phyloP scores from a whole-genome alignment of 805 yeast species.

The Starmerella apis region DNA sequence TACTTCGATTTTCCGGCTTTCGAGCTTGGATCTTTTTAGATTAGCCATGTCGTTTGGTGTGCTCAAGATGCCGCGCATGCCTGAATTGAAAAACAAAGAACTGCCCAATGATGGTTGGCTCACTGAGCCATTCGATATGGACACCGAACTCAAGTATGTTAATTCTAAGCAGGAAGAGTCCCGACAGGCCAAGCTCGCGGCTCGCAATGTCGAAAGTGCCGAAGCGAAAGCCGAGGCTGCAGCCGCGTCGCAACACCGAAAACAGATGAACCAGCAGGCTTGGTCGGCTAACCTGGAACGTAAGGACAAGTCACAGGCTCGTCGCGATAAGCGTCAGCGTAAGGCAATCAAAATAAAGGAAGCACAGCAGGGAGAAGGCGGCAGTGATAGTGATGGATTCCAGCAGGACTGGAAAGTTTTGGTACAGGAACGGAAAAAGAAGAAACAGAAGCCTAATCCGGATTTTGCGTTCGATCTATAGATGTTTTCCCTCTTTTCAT shows the following conservation, averaged over 20 bases:
- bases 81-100: conserved; percentile 53
- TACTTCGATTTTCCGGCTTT: conserved; percentile 71
- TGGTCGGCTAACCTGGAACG: conserved; percentile 68
- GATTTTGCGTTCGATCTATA: conserved; percentile 15
- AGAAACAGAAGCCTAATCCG: conserved; percentile 35
- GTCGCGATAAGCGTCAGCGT: conserved; percentile 59
- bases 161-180: conserved; percentile 55
- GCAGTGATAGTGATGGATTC: conserved; percentile 32
- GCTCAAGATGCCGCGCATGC: conserved; percentile 84
- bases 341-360: conserved; percentile 44
- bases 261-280: conserved; percentile 42
- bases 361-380: conserved; percentile 30
- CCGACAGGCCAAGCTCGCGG: conserved; percentile 50
- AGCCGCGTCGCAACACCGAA: conserved; percentile 20
- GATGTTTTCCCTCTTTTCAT: no score
- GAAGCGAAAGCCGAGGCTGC: conserved; percentile 27
- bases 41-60: conserved; percentile 71
- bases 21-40: conserved; percentile 58
- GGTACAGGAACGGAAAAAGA: conserved; percentile 54
- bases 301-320: conserved; percentile 49
- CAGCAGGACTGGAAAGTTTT: conserved; percentile 82
- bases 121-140: conserved; percentile 53
- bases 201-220: conserved; percentile 30
- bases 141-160: conserved; percentile 45
- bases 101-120: conserved; percentile 72